Evolutionary conservation across 768 basidiomycete genomes (phyloP), one percentile per base, ranked within the genome.

Genomic region (Cytidiella melzeri): DNA sequence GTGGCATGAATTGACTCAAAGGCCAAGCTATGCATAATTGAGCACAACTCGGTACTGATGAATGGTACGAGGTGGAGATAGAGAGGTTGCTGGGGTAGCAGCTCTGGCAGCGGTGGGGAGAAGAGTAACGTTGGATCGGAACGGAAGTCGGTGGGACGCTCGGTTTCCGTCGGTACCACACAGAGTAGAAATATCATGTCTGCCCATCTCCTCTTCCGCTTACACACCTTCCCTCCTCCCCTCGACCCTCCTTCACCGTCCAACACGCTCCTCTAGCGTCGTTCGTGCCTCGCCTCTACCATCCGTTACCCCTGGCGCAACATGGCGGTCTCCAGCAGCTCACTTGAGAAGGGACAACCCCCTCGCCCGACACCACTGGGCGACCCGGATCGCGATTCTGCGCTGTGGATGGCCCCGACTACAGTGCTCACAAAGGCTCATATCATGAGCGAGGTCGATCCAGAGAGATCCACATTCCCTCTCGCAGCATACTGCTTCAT

Each of bases 401-500:
- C 27, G 26, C 55, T 63, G 26, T 60, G 58, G 58, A 45, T 58
- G 10, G 51, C 54, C 26, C 62, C 62, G 9, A 41, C 55, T 25
- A 55, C 42, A 26, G 42, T 63, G 39, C 54, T 63, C 36, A 51
- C 60, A 7, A 54, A 41, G 28, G 23, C 40, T 4, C 61, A 63
- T 43, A 45, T 64, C 42, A 61, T 65, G 56, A 43, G 51, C 10
- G 77, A 81, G 42, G 76, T 83, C 45, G 77, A 83, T 55, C 73
- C 80, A 1, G 67, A 66, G 5, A 63, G 67, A 42, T 73, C 76
- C 0, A 74, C 77, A 0, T 68, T 71, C 3, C 83, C 80, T 2
- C 63, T 87, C 55, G 70, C 79, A 1, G 78, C 75, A 1, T 87
- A 79, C 61, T 86, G 82, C 61, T 86, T 86, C 64, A 87, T 88